phyloP scores from a whole-genome alignment of 768 basidiomycete species.

The Mrakia gelida region DNA sequence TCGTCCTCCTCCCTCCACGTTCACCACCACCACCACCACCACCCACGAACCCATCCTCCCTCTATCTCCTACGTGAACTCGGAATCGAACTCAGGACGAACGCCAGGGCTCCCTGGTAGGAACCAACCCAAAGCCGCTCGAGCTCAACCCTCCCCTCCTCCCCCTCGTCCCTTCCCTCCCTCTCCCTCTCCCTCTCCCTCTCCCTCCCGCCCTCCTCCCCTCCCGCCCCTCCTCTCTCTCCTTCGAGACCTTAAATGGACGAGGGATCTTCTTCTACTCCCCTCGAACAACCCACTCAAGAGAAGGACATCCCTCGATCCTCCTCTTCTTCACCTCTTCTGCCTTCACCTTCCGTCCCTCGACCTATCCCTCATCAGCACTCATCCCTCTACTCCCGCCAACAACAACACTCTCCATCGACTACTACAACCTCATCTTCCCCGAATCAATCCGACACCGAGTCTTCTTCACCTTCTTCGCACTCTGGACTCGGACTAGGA shows the following conservation, averaged over 20 bases:
- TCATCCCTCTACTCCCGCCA: neutral
- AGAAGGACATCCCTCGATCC: neutral
- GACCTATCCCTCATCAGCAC: conserved; percentile 26
- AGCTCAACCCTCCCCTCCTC: neutral
- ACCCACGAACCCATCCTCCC: too few relatives aligned
- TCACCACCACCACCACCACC: too few relatives aligned
- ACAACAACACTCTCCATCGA: neutral
- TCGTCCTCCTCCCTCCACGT: too few relatives aligned
- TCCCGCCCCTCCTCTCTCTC: neutral
- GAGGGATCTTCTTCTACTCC: neutral
- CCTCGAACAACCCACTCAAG: neutral
- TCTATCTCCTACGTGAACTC: too few relatives aligned
- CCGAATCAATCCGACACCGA: conserved; percentile 12
- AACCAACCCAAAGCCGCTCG: too few relatives aligned
- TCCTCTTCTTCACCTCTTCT: neutral
- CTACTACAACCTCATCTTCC: neutral
- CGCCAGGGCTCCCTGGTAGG: too few relatives aligned
- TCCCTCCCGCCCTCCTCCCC: neutral
- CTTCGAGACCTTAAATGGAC: too few relatives aligned
- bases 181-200: neutral
- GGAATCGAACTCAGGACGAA: too few relatives aligned
- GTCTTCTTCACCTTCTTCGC: conserved; percentile 4
- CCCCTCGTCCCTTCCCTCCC: neutral
- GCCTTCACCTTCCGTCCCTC: conserved; percentile 5
- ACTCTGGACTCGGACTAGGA: neutral